These are phyloP conservation scores for Periconia digitata DNA, from an alignment of 2,329 filamentous ascomycete genomes.

Conservation along the genomic window DNA sequence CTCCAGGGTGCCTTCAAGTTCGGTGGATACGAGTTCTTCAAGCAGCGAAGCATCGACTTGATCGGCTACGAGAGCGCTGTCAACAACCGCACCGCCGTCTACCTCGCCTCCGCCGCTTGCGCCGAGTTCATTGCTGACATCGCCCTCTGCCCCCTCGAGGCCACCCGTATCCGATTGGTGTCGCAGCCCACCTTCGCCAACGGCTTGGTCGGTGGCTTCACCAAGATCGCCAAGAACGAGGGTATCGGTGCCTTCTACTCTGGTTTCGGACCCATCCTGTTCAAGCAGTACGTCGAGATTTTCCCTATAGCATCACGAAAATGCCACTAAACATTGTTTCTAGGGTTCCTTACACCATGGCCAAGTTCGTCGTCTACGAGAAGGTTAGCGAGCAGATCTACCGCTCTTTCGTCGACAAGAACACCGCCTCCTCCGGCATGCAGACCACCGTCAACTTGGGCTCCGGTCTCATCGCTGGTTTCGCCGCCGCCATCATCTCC, in stretches of 20 bases:
- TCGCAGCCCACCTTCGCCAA: conserved; percentile 83
- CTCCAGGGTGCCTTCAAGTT: conserved; percentile 93
- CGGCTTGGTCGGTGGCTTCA: conserved; percentile 76
- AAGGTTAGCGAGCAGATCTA: conserved; percentile 79
- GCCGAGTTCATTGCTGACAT: conserved; percentile 73
- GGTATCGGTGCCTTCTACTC: conserved; percentile 86
- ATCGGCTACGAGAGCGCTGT: conserved; percentile 69
- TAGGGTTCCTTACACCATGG: conserved; percentile 89
- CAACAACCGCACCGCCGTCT: conserved; percentile 79
- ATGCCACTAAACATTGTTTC: conserved; percentile 21
- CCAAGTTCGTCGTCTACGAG: conserved; percentile 94
- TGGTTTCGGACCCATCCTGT: conserved; percentile 68
- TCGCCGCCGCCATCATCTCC: conserved; percentile 83
- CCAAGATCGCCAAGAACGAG: conserved; percentile 81
- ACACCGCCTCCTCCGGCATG: conserved; percentile 63
- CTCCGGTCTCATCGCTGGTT: conserved; percentile 82
- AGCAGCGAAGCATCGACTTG: conserved; percentile 82
- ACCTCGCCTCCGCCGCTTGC: conserved; percentile 66
- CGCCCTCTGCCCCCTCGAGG: conserved; percentile 87
- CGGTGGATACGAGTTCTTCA: conserved; percentile 95
- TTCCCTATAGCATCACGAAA: not conserved
- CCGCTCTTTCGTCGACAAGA: conserved; percentile 66
- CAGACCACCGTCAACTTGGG: conserved; percentile 84
- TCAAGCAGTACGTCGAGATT: conserved; percentile 43
- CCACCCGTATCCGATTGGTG: conserved; percentile 90